These are phyloP conservation scores for Phialemoniopsis sp. DNA, from an alignment of 2,329 filamentous ascomycete genomes.

Conservation along the genomic window DNA sequence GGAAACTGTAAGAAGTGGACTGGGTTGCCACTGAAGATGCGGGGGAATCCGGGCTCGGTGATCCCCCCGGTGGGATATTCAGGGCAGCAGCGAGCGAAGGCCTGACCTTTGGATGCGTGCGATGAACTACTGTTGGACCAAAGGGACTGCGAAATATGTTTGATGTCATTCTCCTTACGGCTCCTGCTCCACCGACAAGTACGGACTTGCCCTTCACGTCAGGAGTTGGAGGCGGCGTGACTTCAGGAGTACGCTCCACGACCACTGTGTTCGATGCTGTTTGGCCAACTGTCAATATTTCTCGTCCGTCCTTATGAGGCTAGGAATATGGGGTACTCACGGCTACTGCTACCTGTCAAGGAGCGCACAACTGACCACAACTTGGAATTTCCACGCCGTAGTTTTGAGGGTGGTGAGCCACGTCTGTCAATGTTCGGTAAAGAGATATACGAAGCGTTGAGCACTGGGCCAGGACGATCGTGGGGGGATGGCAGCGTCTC, in stretches of 20 bases:
- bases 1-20: conserved; percentile 11
- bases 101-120: conserved; percentile 29
- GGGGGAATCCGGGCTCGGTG: conserved; percentile 10
- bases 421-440: conserved; percentile 15
- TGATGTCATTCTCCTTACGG: conserved; percentile 30
- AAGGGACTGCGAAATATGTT: conserved; percentile 30
- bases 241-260: conserved; percentile 9
- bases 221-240: background rate
- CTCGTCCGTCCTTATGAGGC: background rate
- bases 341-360: conserved; percentile 30
- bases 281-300: conserved; percentile 3
- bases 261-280: conserved; percentile 17
- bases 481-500: no score
- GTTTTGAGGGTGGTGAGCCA: conserved; percentile 23
- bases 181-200: conserved; percentile 4
- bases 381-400: conserved; percentile 33
- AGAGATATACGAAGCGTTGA: conserved; percentile 6
- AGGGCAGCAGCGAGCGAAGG: conserved; percentile 15
- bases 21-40: conserved; percentile 14
- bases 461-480: no score
- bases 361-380: conserved; percentile 36
- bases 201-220: conserved; percentile 2
- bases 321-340: conserved; percentile 4
- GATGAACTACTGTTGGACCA: conserved; percentile 38
- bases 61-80: conserved; percentile 8